Percentiles rank a stretch among this genome's conserved stretches.
Conservation (phyloP, 2,329 filamentous ascomycete species). For the Coleophoma crateriformis region DNA sequence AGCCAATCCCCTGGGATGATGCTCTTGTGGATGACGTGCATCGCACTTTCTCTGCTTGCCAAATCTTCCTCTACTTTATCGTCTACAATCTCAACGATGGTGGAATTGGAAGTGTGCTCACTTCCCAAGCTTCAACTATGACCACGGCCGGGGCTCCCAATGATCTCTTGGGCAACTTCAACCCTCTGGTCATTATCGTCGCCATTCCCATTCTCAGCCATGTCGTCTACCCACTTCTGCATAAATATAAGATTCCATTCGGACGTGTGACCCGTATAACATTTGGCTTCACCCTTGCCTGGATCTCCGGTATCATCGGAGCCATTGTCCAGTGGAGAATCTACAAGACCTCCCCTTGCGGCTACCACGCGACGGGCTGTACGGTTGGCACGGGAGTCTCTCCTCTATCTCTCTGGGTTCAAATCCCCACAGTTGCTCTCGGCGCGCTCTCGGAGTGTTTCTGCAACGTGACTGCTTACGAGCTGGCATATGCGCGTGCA, state of each 20-base stretch:
- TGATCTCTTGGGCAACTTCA: slow-evolving; percentile 68
- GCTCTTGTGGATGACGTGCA: slow-evolving; percentile 72
- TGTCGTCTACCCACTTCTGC: slow-evolving; percentile 60
- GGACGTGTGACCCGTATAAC: slow-evolving; percentile 71
- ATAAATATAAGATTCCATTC: slow-evolving; percentile 56
- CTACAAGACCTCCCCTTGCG: slow-evolving; percentile 49
- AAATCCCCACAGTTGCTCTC: slow-evolving; percentile 34
- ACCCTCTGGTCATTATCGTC: slow-evolving; percentile 68
- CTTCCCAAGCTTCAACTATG: slow-evolving; percentile 44
- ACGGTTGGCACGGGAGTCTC: slow-evolving; percentile 30
- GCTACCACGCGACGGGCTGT: slow-evolving; percentile 36
- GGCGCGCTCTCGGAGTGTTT: slow-evolving; percentile 52
- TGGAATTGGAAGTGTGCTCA: slow-evolving; percentile 42
- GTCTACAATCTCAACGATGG: slow-evolving; percentile 26
- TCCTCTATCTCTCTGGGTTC: slow-evolving; percentile 17
- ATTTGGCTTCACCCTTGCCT: slow-evolving; percentile 51
- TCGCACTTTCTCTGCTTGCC: slow-evolving; percentile 61
- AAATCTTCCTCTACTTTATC: slow-evolving; percentile 52
- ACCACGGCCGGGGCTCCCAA: slow-evolving; percentile 64
- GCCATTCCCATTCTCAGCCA: slow-evolving; percentile 65
- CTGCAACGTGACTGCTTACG: slow-evolving; percentile 55
- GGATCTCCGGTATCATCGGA: slow-evolving; percentile 48
- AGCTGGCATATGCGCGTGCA: slow-evolving; percentile 73
- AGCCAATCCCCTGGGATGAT: slow-evolving; percentile 75
- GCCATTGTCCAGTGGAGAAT: slow-evolving; percentile 52